A percentile compares a stretch with the other conserved stretches of the same genome.
These are phyloP conservation scores for Candida suzukii DNA, from an alignment of 805 yeast genomes.

Conservation along the genomic window DNA sequence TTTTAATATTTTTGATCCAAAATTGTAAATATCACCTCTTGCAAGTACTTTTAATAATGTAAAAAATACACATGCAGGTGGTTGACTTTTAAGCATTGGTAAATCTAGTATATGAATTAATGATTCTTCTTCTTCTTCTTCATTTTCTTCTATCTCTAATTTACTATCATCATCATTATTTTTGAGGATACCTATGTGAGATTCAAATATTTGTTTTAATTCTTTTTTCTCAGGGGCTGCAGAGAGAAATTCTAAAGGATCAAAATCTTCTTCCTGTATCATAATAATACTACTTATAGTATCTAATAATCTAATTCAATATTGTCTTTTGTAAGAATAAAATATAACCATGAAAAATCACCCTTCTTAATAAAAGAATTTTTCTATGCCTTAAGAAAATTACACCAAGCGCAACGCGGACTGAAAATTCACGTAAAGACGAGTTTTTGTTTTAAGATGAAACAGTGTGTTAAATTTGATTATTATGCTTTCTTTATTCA, in stretches of 20 bases:
- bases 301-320: too few species aligned
- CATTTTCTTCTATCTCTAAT: neutral
- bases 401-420: too few species aligned
- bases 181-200: neutral
- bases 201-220: too few species aligned
- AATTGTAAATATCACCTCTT: slow-evolving; percentile 46
- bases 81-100: slow-evolving; percentile 40
- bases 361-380: too few species aligned
- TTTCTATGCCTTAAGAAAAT: too few species aligned
- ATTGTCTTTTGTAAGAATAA: too few species aligned
- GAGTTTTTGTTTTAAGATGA: too few species aligned
- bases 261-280: slow-evolving; percentile 1
- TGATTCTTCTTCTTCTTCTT: slow-evolving; percentile 5
- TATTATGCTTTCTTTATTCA: too few species aligned
- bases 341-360: too few species aligned
- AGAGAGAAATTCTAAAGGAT: slow-evolving; percentile 3
- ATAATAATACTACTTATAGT: neutral
- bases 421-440: too few species aligned
- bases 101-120: slow-evolving; percentile 50
- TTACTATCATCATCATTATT: neutral
- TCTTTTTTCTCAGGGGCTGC: neutral
- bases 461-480: too few species aligned
- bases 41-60: slow-evolving; percentile 41
- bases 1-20: slow-evolving; percentile 22
- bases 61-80: slow-evolving; percentile 39